Conservation (phyloP, 2,329 filamentous ascomycete species). For the Colletotrichum paranaense region DNA sequence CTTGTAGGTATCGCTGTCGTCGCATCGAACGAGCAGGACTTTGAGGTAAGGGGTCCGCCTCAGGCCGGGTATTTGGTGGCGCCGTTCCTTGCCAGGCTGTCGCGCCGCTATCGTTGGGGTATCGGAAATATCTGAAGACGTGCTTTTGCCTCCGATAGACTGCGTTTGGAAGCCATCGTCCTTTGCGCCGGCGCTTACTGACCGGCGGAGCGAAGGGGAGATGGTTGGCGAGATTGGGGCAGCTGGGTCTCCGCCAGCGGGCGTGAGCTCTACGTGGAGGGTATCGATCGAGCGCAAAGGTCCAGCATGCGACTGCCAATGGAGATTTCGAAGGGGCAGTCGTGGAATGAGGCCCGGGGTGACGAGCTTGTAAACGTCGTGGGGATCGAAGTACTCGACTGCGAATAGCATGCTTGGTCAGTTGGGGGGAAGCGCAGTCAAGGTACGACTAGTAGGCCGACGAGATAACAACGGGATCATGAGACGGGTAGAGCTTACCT, state of each 20-base stretch:
- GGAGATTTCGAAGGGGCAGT: conserved; percentile 88
- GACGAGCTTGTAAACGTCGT: conserved; percentile 85
- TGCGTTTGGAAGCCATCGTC: conserved; percentile 74
- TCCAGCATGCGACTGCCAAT: conserved; percentile 95
- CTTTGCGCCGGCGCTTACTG: conserved; percentile 46
- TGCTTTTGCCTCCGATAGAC: conserved; percentile 52
- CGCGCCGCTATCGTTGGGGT: conserved; percentile 29
- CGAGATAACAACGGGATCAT: background rate
- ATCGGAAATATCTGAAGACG: conserved; percentile 53
- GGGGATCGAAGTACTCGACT: conserved; percentile 98
- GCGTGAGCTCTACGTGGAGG: conserved; percentile 88
- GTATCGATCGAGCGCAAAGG: conserved; percentile 94
- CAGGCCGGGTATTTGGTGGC: conserved; percentile 95
- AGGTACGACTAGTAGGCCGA: background rate
- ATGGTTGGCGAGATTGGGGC: conserved; percentile 46
- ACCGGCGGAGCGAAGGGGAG: conserved; percentile 42
- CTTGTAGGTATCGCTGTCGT: conserved; percentile 97
- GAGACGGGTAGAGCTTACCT: conserved; percentile 57
- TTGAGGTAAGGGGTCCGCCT: conserved; percentile 95
- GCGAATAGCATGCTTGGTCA: conserved; percentile 26
- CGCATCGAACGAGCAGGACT: conserved; percentile 87
- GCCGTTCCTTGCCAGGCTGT: conserved; percentile 65
- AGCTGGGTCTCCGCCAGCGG: conserved; percentile 60
- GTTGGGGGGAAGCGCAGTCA: background rate
- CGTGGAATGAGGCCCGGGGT: conserved; percentile 81